phyloP scores from a whole-genome alignment of 2,329 filamentous ascomycete species.

The Penicillium sp. region DNA sequence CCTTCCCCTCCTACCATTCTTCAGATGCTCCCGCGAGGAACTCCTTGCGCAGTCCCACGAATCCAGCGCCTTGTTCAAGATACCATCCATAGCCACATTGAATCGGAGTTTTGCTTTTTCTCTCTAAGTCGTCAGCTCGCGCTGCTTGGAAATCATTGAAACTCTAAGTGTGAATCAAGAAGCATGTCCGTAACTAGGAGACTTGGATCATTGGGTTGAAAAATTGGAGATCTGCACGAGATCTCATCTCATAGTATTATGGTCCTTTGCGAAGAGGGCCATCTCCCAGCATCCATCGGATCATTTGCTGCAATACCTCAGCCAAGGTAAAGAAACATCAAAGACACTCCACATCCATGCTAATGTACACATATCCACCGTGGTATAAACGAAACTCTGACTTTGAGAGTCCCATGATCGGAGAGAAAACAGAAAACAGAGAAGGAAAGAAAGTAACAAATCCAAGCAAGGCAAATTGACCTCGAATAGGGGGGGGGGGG shows the following conservation, averaged over 20 bases:
- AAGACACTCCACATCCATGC: slow-evolving; percentile 17
- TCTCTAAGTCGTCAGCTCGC: background rate
- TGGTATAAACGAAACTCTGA: slow-evolving; percentile 12
- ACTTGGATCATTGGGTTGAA: too few species aligned
- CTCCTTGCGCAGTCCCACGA: background rate
- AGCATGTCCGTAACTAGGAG: too few species aligned
- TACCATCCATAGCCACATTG: slow-evolving; percentile 26
- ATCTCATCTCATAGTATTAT: background rate
- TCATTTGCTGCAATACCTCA: slow-evolving; percentile 5
- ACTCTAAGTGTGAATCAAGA: too few species aligned
- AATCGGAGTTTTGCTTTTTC: slow-evolving; percentile 13
- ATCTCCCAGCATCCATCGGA: background rate
- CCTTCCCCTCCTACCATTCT: too few species aligned
- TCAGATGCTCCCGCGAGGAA: too few species aligned
- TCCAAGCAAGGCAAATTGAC: slow-evolving; percentile 1
- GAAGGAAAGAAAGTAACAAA: background rate
- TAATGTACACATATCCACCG: slow-evolving; percentile 17
- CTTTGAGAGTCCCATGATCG: background rate
- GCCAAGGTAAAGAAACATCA: background rate
- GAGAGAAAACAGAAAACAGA: background rate
- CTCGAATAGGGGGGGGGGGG: background rate
- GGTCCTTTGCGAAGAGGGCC: background rate
- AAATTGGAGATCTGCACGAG: too few species aligned
- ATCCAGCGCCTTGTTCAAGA: slow-evolving; percentile 21
- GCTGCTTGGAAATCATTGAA: too few species aligned